phyloP scores from a whole-genome alignment of 495 filamentous ascomycete species.

The Neurospora sublineolata region DNA sequence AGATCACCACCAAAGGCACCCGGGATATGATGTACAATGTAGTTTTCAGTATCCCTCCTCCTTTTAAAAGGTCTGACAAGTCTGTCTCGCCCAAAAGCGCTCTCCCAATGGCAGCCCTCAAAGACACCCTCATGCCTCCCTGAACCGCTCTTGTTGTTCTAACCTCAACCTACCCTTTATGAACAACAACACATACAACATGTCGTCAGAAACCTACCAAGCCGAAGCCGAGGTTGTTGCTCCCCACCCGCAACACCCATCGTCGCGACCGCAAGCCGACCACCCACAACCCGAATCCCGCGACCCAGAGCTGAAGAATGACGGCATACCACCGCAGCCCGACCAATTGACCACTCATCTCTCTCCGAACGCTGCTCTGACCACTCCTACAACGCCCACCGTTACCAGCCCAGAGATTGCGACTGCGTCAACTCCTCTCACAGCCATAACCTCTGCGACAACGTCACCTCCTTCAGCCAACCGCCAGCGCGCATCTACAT shows the following conservation, averaged over 20 bases:
- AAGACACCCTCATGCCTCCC: conserved; percentile 13
- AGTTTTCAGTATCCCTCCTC: conserved; percentile 25
- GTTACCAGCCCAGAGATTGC: background rate
- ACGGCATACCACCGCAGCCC: background rate
- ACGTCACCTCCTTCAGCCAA: background rate
- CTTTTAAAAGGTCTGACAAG: conserved; percentile 13
- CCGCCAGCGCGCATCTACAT: conserved; percentile 7
- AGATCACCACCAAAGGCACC: conserved; percentile 6
- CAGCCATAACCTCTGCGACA: background rate
- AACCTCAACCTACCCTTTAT: background rate
- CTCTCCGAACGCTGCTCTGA: background rate
- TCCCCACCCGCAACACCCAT: background rate
- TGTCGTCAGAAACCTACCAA: conserved; percentile 20
- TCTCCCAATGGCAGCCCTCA: conserved; percentile 15
- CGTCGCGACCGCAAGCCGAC: background rate
- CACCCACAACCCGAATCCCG: background rate
- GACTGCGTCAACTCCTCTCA: background rate
- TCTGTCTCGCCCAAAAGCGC: conserved; percentile 5
- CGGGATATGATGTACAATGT: conserved; percentile 31
- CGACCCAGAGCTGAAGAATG: background rate
- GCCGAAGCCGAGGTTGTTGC: conserved; percentile 12
- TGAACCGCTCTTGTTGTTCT: conserved; percentile 5
- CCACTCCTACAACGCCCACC: background rate
- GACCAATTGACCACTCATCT: background rate
- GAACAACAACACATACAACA: conserved; percentile 2